Base-by-base conservation (phyloP, 306 rosid species). In the peach (Prunus persica) region DNA sequence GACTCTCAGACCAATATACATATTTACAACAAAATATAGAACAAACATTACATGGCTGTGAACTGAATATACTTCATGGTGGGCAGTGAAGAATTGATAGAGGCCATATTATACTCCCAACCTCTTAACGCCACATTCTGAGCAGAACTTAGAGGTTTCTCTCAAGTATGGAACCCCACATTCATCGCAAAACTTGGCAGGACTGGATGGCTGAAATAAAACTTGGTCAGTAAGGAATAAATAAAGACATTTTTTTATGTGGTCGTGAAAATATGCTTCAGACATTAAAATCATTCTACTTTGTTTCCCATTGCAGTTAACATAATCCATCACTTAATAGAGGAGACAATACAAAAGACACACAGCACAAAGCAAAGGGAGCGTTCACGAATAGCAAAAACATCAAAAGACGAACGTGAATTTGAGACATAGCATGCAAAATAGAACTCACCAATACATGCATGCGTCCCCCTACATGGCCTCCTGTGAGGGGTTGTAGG, bases 91-190 rank as follows among this genome's bases (percentile, higher is more conserved):
- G 43, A 38, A 7, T 7, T 38, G 43, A 38, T 28, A 34, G 19
- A 32, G 50, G 54, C 58, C 3, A 47, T 65, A 58, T 86, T 80
- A 93, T 66, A 75, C 87, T 71, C 97, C 97, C 76, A 92, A 78
- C 75, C 98, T 84, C 93, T 95, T 95, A 11, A 87, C 88, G 69
- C 98, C 97, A 34, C 98, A 95, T 72, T 90, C 96, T 0, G 97
- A 89, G 89, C 98, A 95, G 85, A 90, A 95, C 78, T 90, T 95
- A 1, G 98, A 95, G 38, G 97, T 88, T 83, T 95, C 97, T 89
- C 96, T 88, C 82, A 90, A 63, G 88, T 90, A 92, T 30, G 71
- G 96, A 41, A 92, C 90, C 6, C 97, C 98, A 61, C 98, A 95
- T 87, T 95, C 97, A 45, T 95, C 96, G 51, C 98, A 95, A 82